Evolutionary conservation across 78 protist genomes (phyloP), one percentile per base, ranked within the genome.

Genomic region (Dictyostelium intermedium): DNA sequence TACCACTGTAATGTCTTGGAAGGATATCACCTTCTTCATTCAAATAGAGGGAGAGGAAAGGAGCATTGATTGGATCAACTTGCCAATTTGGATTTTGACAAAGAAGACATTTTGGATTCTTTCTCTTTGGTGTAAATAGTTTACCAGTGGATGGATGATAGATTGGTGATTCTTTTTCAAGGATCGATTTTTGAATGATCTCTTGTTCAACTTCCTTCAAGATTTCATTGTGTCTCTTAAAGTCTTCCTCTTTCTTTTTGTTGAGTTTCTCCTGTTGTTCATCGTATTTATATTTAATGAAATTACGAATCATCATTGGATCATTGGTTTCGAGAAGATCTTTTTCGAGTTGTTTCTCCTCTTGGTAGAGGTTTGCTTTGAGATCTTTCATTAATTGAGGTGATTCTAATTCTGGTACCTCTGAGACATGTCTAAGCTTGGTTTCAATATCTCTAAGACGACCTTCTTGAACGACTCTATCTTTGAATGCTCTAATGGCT

Each of bases 1-100:
- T 89, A 20, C 94, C 94, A 43, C 78, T 69, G 66, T 43, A 79
- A 50, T 79, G 74, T 70, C 87, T 78, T 69, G 94, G 94, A 10
- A 89, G 27, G 35, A 89, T 80, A 80, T 89, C 87, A 69, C 94
- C 94, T 1, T 32, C 43, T 6, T 39, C 14, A 35, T 79, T 80
- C 5, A 89, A 9, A 69, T 89, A 89, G 23, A 89, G 13, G 0
- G 70, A 30, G 0, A 89, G 43, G 61, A 89, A 80, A 63, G 94
- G 94, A 32, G 82, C 27, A 47, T 89, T 87, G 30, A 89, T 16
- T 56, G 94, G 94, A 37, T 78, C 87, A 11, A 89, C 82, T n/a
- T 47, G 43, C 94, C 94, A 89, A 32, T 83, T 47, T 79, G 77
- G 84, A 60, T 89, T 81, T 43, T 78, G 76, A 80, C 94, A 89